Evolutionary conservation across 2,329 filamentous ascomycete species (phyloP).

Genomic region (Fusarium odoratissimum): DNA sequence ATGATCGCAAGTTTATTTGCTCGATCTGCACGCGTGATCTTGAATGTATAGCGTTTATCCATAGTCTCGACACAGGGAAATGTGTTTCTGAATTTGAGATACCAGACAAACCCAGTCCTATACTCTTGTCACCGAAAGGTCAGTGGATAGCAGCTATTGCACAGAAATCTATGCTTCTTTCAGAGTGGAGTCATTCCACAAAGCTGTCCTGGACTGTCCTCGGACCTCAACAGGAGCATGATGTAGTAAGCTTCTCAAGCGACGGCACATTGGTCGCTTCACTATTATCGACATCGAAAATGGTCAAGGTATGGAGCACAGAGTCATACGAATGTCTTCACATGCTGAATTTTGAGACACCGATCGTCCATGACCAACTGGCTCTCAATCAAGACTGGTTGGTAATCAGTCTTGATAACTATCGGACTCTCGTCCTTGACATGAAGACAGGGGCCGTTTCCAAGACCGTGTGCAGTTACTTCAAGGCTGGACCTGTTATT

Average conservation of each 20-base stretch:
- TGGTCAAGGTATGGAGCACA: neutral
- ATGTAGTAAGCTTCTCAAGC: neutral
- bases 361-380: neutral
- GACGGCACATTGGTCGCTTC: neutral
- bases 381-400: neutral
- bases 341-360: neutral
- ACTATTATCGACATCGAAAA: neutral
- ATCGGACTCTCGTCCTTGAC: neutral
- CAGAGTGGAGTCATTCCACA: neutral
- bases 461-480: neutral
- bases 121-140: neutral
- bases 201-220: neutral
- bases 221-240: accelerated
- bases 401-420: accelerated
- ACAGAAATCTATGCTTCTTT: accelerated
- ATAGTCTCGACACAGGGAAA: too few species aligned
- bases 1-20: neutral
- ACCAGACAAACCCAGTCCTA: accelerated
- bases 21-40: neutral
- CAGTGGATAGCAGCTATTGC: neutral
- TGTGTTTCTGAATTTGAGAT: neutral
- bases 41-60: accelerated
- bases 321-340: neutral
- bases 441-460: neutral
- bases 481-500: neutral